phyloP scores from a whole-genome alignment of 2,329 filamentous ascomycete species.

The Stemphylium beticola region DNA sequence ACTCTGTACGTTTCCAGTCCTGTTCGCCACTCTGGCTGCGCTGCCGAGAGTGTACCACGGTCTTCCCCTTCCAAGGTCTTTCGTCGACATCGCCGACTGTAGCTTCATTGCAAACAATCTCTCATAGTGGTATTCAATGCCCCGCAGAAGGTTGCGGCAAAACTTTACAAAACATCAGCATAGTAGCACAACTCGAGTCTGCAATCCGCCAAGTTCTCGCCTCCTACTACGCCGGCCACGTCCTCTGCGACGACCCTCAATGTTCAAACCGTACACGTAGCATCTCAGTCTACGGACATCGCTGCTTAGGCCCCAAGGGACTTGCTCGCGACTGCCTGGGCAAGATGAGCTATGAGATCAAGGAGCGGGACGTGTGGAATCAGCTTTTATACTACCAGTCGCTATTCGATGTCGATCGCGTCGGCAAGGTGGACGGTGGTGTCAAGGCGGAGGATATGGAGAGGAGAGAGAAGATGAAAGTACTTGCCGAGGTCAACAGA shows the following conservation, averaged over 20 bases:
- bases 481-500: constrained; percentile 85
- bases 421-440: constrained; percentile 56
- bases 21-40: constrained; percentile 77
- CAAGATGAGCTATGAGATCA: constrained; percentile 85
- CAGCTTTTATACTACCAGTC: constrained; percentile 87
- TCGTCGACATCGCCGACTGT: constrained; percentile 29
- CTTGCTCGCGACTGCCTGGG: constrained; percentile 84
- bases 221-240: constrained; percentile 90
- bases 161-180: constrained; percentile 70
- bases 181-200: constrained; percentile 86
- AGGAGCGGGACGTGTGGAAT: constrained; percentile 91
- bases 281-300: constrained; percentile 89
- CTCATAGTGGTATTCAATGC: constrained; percentile 78
- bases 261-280: constrained; percentile 88
- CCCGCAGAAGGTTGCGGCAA: constrained; percentile 66
- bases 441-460: constrained; percentile 61
- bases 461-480: constrained; percentile 60
- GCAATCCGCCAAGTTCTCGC: constrained; percentile 79
- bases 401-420: constrained; percentile 90
- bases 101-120: constrained; percentile 52
- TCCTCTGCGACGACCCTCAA: constrained; percentile 86
- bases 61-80: constrained; percentile 79
- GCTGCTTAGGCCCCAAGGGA: constrained; percentile 86
- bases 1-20: constrained; percentile 85
- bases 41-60: constrained; percentile 79